These are phyloP conservation scores for Chimonanthus salicifolius DNA, from an alignment of 164 flowering plant genomes.

Conservation along the genomic window DNA sequence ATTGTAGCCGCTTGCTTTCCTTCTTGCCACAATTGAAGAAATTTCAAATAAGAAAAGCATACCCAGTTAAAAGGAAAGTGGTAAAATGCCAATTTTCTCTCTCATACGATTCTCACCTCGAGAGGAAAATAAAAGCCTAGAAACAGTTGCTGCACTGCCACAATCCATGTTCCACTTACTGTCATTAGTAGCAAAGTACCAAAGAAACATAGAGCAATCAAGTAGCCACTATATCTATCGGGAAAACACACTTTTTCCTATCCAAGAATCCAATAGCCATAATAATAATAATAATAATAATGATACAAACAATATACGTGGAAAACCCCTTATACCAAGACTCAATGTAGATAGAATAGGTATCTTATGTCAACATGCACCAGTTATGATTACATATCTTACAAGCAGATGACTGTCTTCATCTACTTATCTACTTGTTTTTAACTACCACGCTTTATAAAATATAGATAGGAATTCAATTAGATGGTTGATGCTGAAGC, in stretches of 20 bases:
- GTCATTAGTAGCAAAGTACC: neutral
- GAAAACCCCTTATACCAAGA: neutral
- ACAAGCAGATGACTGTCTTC: neutral
- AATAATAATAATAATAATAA: neutral
- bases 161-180: neutral
- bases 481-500: neutral
- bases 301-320: neutral
- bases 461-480: neutral
- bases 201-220: neutral
- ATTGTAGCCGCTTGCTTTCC: conserved; percentile 34
- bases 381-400: neutral
- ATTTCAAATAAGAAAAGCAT: neutral
- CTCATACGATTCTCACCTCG: neutral
- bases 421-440: neutral
- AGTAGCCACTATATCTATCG: neutral
- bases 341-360: neutral
- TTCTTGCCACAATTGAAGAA: conserved; percentile 23
- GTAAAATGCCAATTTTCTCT: neutral
- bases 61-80: neutral
- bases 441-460: neutral
- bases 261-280: neutral
- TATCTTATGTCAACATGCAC: neutral
- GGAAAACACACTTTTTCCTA: neutral
- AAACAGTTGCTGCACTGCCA: neutral
- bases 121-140: neutral